Base-by-base conservation (phyloP, 768 basidiomycete genomes). In the Leccinum longicurvipes region DNA sequence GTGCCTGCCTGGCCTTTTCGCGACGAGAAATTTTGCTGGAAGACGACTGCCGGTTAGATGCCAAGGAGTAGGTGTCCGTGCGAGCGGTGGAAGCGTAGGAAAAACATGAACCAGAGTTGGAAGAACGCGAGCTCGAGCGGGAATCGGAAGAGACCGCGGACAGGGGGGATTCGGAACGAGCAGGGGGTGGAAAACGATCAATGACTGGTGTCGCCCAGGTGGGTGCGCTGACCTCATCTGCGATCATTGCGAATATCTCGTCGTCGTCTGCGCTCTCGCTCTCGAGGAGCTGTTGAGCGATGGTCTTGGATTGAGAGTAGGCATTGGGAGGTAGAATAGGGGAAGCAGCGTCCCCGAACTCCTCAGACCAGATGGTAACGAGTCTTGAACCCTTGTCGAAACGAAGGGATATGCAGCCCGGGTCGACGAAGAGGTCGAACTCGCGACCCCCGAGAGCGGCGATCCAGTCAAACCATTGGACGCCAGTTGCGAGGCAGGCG, bases 381-480 rank as follows among this genome's bases (percentile, higher is more conserved):
- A 82, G 75, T 64, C 79, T 77, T 53, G 74, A 69, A 27, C 68
- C 65, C 56, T 68, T 75, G 50, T 77, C 78, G 66, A 79, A 77
- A 57, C 86, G 87, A 60, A 89, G 74, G 56, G 85, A 85, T 60
- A 92, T 82, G 67, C 82, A 84, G 58, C 88, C 89, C 59, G 90
- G 90, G 69, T 91, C 87, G 63, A 90, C 80, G 71, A 88, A 86
- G 57, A 92, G 79, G 70, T 91, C 89, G 66, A 91, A 85, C 72
- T 87, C 86, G 55, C 75, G 72, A 60, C 81, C 79, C 11, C 89
- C 88, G 46, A 91, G 81, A 55, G 80, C 75, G 46, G 77, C 62
- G 52, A 90, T 87, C 90, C 90, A 92, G 67, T 88, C 83, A 55
- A 84, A 84, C 90, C 90, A 92, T 64, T 88, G 85, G 29, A 91